Percentiles rank a stretch among this genome's conserved stretches.
Evolutionary conservation across 371 early-diverging fungal genomes (phyloP).

Genomic region (Saksenaea oblongispora): DNA sequence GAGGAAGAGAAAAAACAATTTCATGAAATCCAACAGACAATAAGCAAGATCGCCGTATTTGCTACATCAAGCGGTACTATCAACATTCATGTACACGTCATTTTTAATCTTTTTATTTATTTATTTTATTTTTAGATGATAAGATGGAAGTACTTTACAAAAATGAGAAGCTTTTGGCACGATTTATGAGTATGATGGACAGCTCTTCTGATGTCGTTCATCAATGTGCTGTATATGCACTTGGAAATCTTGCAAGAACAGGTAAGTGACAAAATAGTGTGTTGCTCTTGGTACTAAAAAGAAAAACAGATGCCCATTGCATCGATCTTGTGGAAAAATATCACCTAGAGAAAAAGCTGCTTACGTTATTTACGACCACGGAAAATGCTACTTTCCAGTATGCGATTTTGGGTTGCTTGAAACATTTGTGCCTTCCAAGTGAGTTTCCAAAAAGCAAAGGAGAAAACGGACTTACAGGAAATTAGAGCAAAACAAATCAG

Average conservation of each 20-base stretch:
- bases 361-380: constrained; percentile 47
- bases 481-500: constrained; percentile 47
- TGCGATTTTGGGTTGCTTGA: constrained; percentile 60
- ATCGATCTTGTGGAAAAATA: constrained; percentile 57
- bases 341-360: constrained; percentile 44
- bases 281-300: neutral
- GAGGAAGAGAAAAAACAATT: constrained; percentile 55
- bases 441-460: constrained; percentile 4
- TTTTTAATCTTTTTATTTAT: no score
- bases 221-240: constrained; percentile 52
- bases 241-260: constrained; percentile 67
- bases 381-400: constrained; percentile 62
- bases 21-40: constrained; percentile 41
- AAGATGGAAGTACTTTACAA: constrained; percentile 53
- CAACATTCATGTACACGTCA: neutral
- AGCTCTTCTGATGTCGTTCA: constrained; percentile 28
- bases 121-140: constrained; percentile 35
- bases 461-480: neutral
- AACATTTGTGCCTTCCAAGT: constrained; percentile 65
- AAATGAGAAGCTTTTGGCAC: constrained; percentile 37
- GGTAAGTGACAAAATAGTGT: constrained; percentile 25
- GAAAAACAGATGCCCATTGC: constrained; percentile 53
- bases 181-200: constrained; percentile 50
- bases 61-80: constrained; percentile 48
- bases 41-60: constrained; percentile 48